Conservation (phyloP, 495 filamentous ascomycete species). For the Lineolata rhizophorae region DNA sequence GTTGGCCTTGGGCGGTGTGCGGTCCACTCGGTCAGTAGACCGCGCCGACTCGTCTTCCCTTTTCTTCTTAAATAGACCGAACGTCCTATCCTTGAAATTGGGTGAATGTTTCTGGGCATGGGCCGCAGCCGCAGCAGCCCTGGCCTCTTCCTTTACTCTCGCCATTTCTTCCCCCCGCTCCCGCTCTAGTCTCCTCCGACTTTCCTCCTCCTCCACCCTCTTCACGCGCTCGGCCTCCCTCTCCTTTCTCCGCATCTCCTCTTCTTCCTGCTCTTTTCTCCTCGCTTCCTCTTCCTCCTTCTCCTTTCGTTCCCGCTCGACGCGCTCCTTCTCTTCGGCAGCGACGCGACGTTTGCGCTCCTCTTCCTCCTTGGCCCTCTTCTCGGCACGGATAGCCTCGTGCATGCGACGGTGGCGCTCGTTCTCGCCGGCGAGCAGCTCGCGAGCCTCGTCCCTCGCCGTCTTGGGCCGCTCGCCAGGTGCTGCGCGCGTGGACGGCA, state of each 20-base stretch:
- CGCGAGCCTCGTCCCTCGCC: constrained; percentile 9
- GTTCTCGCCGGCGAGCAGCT: constrained; percentile 10
- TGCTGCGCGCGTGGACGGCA: background rate
- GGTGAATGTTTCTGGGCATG: too few relatives aligned
- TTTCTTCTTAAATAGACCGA: constrained; percentile 5
- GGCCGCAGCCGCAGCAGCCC: too few relatives aligned
- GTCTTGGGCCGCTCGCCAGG: constrained; percentile 1
- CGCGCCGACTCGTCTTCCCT: constrained; percentile 7
- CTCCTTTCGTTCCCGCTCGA: background rate
- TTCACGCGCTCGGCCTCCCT: constrained; percentile 6
- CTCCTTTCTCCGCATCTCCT: constrained; percentile 3
- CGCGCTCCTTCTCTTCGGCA: constrained; percentile 2
- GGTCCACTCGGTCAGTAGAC: background rate
- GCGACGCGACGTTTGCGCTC: constrained; percentile 2
- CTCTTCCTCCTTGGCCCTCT: constrained; percentile 7
- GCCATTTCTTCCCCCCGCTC: too few relatives aligned
- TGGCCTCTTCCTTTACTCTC: too few relatives aligned
- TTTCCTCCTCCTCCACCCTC: constrained; percentile 4
- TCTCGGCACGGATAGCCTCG: constrained; percentile 8
- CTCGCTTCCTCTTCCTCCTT: background rate
- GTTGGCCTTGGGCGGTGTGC: constrained; percentile 1
- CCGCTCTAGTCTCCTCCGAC: too few relatives aligned
- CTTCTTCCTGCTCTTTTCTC: too few relatives aligned
- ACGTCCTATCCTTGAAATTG: constrained; percentile 5
- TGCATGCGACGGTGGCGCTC: constrained; percentile 10